Conservation (phyloP, 441 rosid genomes). For the Isatis lusitanica region DNA sequence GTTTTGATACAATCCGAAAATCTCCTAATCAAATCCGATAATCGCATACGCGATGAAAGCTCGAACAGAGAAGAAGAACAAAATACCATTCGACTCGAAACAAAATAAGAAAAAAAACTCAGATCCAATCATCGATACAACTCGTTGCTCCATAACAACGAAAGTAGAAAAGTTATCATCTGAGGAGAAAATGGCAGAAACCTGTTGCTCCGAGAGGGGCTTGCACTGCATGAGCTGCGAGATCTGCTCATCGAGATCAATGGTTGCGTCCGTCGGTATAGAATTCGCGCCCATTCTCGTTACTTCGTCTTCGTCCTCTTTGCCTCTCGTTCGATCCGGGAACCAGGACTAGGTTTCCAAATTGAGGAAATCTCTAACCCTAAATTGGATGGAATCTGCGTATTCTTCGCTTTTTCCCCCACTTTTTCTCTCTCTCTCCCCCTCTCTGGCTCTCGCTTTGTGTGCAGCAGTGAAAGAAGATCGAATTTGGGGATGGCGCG, state of each 20-base stretch:
- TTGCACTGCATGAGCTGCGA: slow-evolving; percentile 79
- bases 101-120: background rate
- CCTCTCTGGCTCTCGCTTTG: slow-evolving; percentile 17
- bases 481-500: slow-evolving; percentile 43
- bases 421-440: slow-evolving; percentile 11
- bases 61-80: slow-evolving; percentile 3
- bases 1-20: background rate
- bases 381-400: slow-evolving; percentile 36
- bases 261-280: slow-evolving; percentile 21
- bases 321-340: slow-evolving; percentile 18
- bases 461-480: slow-evolving; percentile 29
- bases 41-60: background rate
- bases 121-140: slow-evolving; percentile 34
- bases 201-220: slow-evolving; percentile 72
- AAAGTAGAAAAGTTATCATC: background rate
- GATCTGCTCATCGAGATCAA: slow-evolving; percentile 54
- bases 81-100: background rate
- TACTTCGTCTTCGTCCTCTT: background rate
- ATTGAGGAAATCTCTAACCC: slow-evolving; percentile 46
- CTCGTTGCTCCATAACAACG: slow-evolving; percentile 4
- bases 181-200: slow-evolving; percentile 9
- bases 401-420: slow-evolving; percentile 23
- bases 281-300: slow-evolving; percentile 19
- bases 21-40: slow-evolving; percentile 5
- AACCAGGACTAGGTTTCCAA: slow-evolving; percentile 31